Evolutionary conservation across 148 eudicot species (phyloP).

Genomic region (Persicaria tinctoria): DNA sequence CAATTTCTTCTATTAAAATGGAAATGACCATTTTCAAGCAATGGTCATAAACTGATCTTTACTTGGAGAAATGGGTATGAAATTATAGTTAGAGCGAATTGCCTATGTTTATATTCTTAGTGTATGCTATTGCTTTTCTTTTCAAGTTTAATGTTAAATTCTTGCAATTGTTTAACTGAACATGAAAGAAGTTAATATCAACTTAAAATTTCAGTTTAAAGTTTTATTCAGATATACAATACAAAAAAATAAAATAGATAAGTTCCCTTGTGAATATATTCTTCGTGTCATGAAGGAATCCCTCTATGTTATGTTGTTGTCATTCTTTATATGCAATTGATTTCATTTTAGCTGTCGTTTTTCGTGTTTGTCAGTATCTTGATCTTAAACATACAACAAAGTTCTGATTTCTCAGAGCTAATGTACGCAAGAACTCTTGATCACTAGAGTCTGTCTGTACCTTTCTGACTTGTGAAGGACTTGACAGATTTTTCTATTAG

Average conservation of each 20-base stretch:
- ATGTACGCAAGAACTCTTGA: background rate
- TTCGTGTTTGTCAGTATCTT: background rate
- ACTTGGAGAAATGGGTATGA: too few species aligned
- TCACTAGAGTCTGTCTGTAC: background rate
- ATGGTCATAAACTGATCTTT: background rate
- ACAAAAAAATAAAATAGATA: background rate
- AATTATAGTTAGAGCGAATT: background rate
- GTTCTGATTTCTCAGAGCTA: background rate
- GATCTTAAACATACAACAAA: background rate
- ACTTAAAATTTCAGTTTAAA: background rate
- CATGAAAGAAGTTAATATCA: background rate
- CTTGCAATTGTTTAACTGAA: background rate
- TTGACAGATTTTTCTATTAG: background rate
- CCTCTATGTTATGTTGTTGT: background rate
- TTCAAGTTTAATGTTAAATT: background rate
- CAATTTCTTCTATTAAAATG: too few species aligned
- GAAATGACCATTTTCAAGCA: too few species aligned
- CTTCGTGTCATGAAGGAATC: slow-evolving; percentile 3
- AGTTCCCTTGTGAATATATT: slow-evolving; percentile 2
- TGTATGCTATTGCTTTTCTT: background rate
- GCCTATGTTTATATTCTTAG: background rate
- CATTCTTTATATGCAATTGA: background rate
- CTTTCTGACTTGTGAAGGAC: background rate
- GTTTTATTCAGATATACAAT: background rate
- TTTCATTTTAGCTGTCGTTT: background rate